Evolutionary conservation across 345 rosid genomes (phyloP).

Genomic region (Eucalyptus marginata): DNA sequence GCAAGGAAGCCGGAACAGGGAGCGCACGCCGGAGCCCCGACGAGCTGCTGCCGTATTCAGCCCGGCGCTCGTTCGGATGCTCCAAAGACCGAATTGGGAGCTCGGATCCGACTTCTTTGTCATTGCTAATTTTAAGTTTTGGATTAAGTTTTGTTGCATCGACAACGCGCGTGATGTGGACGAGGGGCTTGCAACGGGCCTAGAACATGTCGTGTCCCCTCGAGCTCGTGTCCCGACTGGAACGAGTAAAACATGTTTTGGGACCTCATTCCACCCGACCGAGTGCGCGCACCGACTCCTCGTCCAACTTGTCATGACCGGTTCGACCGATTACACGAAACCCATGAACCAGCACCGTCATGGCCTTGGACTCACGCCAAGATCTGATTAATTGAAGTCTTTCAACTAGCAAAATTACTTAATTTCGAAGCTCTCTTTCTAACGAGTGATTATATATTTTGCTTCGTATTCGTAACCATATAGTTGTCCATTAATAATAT

Average conservation of each 20-base stretch:
- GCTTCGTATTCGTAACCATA: too few relatives aligned
- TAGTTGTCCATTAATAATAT: too few relatives aligned
- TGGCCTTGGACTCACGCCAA: too few relatives aligned
- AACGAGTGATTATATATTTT: too few relatives aligned
- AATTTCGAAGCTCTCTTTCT: fast-evolving
- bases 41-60: slow-evolving; percentile 18
- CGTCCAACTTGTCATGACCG: slow-evolving; percentile 3
- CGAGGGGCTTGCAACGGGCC: slow-evolving; percentile 35
- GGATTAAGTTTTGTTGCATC: slow-evolving; percentile 27
- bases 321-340: too few relatives aligned
- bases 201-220: slow-evolving; percentile 16
- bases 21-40: slow-evolving; percentile 14
- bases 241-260: slow-evolving; percentile 17
- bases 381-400: too few relatives aligned
- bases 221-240: slow-evolving; percentile 30
- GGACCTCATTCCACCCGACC: slow-evolving; percentile 29
- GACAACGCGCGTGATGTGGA: slow-evolving; percentile 27
- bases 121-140: neutral
- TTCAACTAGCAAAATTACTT: too few relatives aligned
- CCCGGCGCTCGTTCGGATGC: slow-evolving; percentile 21
- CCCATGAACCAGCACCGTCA: too few relatives aligned
- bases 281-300: slow-evolving; percentile 16
- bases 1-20: slow-evolving; percentile 20
- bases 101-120: slow-evolving; percentile 23
- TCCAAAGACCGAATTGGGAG: slow-evolving; percentile 12